Evolutionary conservation across 805 yeast genomes (phyloP).

Genomic region (Zygosaccharomyces pseudorouxii): DNA sequence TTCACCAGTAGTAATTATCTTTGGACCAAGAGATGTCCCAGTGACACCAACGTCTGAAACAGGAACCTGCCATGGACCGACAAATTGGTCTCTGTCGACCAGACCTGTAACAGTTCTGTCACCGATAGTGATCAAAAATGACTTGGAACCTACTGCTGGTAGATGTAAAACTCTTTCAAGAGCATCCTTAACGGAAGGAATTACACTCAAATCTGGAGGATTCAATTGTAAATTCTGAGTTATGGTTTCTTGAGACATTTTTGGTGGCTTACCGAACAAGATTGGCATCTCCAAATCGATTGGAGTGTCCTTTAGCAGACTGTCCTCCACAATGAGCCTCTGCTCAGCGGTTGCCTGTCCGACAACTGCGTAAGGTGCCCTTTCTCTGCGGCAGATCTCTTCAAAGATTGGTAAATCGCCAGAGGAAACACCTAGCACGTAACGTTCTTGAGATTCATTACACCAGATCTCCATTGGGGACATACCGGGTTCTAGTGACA

Average conservation of each 20-base stretch:
- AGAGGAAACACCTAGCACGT: slow-evolving; percentile 86
- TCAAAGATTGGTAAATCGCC: slow-evolving; percentile 67
- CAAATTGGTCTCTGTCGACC: slow-evolving; percentile 96
- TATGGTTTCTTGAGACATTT: slow-evolving; percentile 72
- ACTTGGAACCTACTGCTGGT: slow-evolving; percentile 94
- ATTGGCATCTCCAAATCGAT: slow-evolving; percentile 94
- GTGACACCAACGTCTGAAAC: slow-evolving; percentile 98
- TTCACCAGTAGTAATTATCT: slow-evolving; percentile 78
- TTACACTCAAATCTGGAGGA: slow-evolving; percentile 34
- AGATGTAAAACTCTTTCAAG: slow-evolving; percentile 75
- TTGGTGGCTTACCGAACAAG: slow-evolving; percentile 95
- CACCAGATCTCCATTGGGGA: slow-evolving; percentile 99
- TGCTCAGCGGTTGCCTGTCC: slow-evolving; percentile 90
- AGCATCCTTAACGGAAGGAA: slow-evolving; percentile 54
- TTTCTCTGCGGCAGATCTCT: slow-evolving; percentile 85
- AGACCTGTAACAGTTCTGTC: slow-evolving; percentile 97
- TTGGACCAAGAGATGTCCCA: slow-evolving; percentile 78
- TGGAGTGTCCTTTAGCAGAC: slow-evolving; percentile 72
- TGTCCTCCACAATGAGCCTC: slow-evolving; percentile 75
- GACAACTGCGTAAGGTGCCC: slow-evolving; percentile 94
- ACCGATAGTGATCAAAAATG: slow-evolving; percentile 94
- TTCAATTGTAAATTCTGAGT: slow-evolving; percentile 54
- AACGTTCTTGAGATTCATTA: slow-evolving; percentile 98
- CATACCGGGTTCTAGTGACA: slow-evolving; percentile 94
- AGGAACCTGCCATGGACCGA: slow-evolving; percentile 99